A percentile compares a stretch with the other conserved stretches of the same genome.
phyloP scores from a whole-genome alignment of 176 grass and related monocot species.

The Aegilops sharonensis region DNA sequence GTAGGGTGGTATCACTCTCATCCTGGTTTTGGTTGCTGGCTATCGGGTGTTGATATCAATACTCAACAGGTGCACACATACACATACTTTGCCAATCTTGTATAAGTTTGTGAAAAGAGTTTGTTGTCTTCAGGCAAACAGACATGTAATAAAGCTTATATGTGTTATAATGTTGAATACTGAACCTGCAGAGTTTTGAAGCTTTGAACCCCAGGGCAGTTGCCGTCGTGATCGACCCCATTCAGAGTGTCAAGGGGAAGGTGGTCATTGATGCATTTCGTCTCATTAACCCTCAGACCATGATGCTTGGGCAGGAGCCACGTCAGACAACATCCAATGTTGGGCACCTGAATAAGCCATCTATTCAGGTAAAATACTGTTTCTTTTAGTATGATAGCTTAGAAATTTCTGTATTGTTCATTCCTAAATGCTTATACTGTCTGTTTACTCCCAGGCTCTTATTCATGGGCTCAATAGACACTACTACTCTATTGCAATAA shows the following conservation, averaged over 20 bases:
- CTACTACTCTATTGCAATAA: slow-evolving; percentile 99
- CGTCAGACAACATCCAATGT: slow-evolving; percentile 97
- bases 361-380: slow-evolving; percentile 68
- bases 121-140: not conserved
- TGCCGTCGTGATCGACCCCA: slow-evolving; percentile 95
- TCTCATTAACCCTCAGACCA: slow-evolving; percentile 97
- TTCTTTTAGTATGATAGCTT: not conserved
- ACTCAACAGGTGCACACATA: slow-evolving; percentile 74
- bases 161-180: slow-evolving; percentile 16
- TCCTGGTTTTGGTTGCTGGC: slow-evolving; percentile 96
- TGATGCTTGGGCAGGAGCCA: slow-evolving; percentile 99
- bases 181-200: slow-evolving; percentile 90
- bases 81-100: not conserved
- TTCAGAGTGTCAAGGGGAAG: slow-evolving; percentile 98
- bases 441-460: slow-evolving; percentile 59
- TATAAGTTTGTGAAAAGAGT: not conserved
- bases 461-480: slow-evolving; percentile 97
- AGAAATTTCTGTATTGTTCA: not conserved
- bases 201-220: slow-evolving; percentile 94
- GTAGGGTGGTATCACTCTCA: slow-evolving; percentile 99
- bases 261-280: slow-evolving; percentile 99
- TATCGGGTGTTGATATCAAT: slow-evolving; percentile 97
- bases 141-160: not conserved
- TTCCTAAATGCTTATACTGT: not conserved
- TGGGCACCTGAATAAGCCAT: slow-evolving; percentile 97